These are phyloP conservation scores for Alternaria ventricosa DNA, from an alignment of 2,329 filamentous ascomycete genomes.

Conservation along the genomic window DNA sequence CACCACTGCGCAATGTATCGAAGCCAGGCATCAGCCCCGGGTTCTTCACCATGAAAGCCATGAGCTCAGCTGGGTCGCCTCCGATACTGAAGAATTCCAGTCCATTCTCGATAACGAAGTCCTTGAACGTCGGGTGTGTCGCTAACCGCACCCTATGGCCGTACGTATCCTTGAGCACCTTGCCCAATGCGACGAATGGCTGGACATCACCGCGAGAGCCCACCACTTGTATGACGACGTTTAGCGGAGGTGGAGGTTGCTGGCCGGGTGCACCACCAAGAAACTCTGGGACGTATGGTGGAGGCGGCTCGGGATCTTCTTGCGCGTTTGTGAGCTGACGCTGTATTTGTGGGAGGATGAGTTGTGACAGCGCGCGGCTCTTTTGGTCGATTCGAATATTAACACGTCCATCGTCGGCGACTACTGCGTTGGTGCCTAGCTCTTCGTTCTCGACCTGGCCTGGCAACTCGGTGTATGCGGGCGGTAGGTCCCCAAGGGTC, in stretches of 20 bases:
- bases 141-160: constrained; percentile 57
- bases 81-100: constrained; percentile 61
- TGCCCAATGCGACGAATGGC: constrained; percentile 58
- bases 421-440: constrained; percentile 54
- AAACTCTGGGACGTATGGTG: constrained; percentile 75
- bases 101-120: constrained; percentile 58
- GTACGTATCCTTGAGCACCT: constrained; percentile 57
- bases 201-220: constrained; percentile 59
- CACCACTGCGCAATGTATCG: constrained; percentile 76
- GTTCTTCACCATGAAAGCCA: constrained; percentile 90
- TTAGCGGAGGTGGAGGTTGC: constrained; percentile 56
- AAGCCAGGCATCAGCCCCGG: constrained; percentile 85
- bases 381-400: constrained; percentile 52
- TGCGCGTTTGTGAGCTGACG: constrained; percentile 50
- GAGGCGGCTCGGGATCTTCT: constrained; percentile 64
- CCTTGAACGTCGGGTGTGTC: constrained; percentile 57
- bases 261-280: constrained; percentile 70
- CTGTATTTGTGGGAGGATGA: constrained; percentile 49
- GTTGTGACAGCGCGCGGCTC: constrained; percentile 42
- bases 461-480: constrained; percentile 51
- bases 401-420: constrained; percentile 49
- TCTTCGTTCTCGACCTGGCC: constrained; percentile 51
- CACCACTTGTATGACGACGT: constrained; percentile 58
- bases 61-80: constrained; percentile 57
- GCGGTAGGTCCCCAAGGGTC: constrained; percentile 38